Evolutionary conservation across 2,329 filamentous ascomycete species (phyloP), one percentile per base, ranked within the genome.

Genomic region (Rugonectria rugulosa): DNA sequence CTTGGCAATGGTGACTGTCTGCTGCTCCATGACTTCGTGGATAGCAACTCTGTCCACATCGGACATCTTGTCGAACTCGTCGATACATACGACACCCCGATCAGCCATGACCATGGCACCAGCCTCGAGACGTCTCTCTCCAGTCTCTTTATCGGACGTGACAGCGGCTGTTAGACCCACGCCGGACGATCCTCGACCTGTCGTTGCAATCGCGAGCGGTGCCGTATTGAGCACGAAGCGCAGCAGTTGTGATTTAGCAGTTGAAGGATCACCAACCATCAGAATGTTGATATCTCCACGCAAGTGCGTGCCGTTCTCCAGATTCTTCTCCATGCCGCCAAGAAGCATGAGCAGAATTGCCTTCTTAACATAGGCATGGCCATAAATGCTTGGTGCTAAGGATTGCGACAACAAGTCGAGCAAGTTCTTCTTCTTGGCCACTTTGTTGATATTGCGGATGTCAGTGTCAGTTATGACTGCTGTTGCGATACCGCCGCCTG

Each of bases 1-100:
- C 78, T 99, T 99, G 47, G 95, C 95, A 69, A 99, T 99, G 12
- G 95, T 99, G 57, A 99, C 95, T 0, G 95, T 99, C 77, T 99
- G 95, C 78, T 99, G 95, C 77, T 99, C 95, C 95, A 99, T 99
- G 63, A 99, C 95, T 90, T 99, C 95, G 84, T 99, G 95, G 66
- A 99, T 99, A 41, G 95, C 95, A 4, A 99, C 95, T 72, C 95
- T 88, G 75, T 99, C 95, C 54, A 98, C 89, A 71, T 99, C 95
- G 53, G 92, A 97, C 95, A 99, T 99, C 76, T 99, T 99, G 79
- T 99, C 95, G 66, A 99, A 99, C 70, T 99, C 95, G 72, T 99
- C 95, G 64, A 99, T 99, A 79, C 95, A 99, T 27, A 99, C 95
- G 10, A 99, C 94, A 65, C 95, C 95, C 60, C 95, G 89, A 73